These are phyloP conservation scores for Kwoniella bestiolae DNA, from an alignment of 768 basidiomycete genomes.

Conservation along the genomic window DNA sequence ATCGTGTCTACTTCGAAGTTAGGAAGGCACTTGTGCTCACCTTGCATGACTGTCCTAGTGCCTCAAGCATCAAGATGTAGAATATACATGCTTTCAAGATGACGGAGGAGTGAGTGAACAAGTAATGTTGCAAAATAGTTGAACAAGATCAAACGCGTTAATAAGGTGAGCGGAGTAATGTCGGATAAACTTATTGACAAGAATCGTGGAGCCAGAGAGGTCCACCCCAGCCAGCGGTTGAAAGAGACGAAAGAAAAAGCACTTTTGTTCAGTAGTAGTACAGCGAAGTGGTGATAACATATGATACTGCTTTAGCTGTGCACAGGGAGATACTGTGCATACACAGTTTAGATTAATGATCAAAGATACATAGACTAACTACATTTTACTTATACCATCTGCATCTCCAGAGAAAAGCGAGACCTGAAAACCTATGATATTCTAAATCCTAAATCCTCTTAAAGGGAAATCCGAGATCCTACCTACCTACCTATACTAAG, in stretches of 20 bases:
- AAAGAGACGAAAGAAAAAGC: too few relatives aligned
- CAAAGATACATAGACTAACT: background rate
- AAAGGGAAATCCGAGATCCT: background rate
- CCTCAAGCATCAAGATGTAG: background rate
- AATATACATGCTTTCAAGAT: background rate
- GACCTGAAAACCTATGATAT: background rate
- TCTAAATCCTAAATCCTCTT: too few relatives aligned
- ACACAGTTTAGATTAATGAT: background rate
- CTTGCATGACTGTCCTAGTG: background rate
- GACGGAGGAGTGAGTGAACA: background rate
- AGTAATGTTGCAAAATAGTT: background rate
- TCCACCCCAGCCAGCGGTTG: too few relatives aligned
- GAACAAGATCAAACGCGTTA: conserved; percentile 5
- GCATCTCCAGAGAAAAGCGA: background rate
- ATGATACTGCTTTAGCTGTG: too few relatives aligned
- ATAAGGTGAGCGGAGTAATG: too few relatives aligned
- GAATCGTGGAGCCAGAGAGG: too few relatives aligned
- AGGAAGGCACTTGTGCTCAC: background rate
- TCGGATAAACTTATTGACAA: too few relatives aligned
- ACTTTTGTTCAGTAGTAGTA: too few relatives aligned
- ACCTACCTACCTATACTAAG: background rate
- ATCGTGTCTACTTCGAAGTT: too few relatives aligned
- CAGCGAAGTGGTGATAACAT: too few relatives aligned
- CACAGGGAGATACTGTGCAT: background rate
- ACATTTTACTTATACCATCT: background rate